A percentile compares a stretch with the other conserved stretches of the same genome.
These are phyloP conservation scores for Russula brevipes DNA, from an alignment of 768 basidiomycete species.

Conservation along the genomic window DNA sequence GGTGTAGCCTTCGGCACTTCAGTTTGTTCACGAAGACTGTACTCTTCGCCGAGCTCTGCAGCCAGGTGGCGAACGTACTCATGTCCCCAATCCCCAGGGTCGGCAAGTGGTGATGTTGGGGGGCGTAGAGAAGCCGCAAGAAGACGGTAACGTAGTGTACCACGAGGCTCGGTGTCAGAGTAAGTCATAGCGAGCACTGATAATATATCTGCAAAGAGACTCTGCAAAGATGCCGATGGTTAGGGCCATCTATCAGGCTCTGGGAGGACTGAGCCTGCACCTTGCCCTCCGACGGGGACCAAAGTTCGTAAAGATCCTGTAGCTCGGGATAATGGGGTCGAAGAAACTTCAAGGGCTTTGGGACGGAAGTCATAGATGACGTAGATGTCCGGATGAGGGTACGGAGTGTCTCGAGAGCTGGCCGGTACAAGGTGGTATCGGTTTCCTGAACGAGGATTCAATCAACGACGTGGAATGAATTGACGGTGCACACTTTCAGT, in stretches of 20 bases:
- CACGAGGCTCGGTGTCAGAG: slow-evolving; percentile 94
- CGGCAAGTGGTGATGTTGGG: slow-evolving; percentile 60
- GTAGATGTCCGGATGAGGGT: slow-evolving; percentile 94
- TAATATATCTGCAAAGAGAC: slow-evolving; percentile 92
- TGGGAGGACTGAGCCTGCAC: slow-evolving; percentile 33
- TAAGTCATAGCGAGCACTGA: slow-evolving; percentile 99
- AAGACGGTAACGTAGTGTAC: slow-evolving; percentile 90
- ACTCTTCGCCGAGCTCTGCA: slow-evolving; percentile 94
- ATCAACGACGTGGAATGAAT: neutral
- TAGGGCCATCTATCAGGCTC: slow-evolving; percentile 1
- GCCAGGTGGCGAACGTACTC: slow-evolving; percentile 98
- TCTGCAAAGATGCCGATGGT: slow-evolving; percentile 41
- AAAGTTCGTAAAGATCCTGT: slow-evolving; percentile 76
- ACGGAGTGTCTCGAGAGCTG: slow-evolving; percentile 89
- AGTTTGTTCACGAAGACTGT: slow-evolving; percentile 59
- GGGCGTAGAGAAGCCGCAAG: slow-evolving; percentile 68
- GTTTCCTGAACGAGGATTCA: slow-evolving; percentile 58
- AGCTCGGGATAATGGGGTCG: slow-evolving; percentile 89
- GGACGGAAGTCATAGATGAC: slow-evolving; percentile 98
- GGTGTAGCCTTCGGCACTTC: slow-evolving; percentile 31
- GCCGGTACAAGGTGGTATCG: slow-evolving; percentile 75
- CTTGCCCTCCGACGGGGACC: slow-evolving; percentile 75
- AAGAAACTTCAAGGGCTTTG: slow-evolving; percentile 97
- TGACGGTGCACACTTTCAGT: slow-evolving; percentile 56
- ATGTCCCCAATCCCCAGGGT: slow-evolving; percentile 98